Evolutionary conservation across 2,329 filamentous ascomycete species (phyloP).

Genomic region (Zasmidium angulare): DNA sequence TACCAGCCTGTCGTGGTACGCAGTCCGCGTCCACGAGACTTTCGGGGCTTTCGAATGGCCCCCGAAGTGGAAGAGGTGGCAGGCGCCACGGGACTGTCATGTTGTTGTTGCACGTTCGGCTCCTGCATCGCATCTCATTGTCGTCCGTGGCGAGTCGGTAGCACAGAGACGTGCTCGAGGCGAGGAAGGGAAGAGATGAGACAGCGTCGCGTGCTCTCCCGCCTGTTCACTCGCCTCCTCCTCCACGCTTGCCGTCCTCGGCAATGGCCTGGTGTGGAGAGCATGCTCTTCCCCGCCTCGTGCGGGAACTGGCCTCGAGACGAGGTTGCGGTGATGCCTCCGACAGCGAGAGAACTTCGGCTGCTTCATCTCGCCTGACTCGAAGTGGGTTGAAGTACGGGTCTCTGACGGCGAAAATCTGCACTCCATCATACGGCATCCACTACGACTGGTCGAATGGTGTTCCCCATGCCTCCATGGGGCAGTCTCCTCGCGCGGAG

Average conservation of each 20-base stretch:
- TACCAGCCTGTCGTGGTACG: constrained; percentile 25
- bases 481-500: background rate
- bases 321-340: background rate
- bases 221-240: background rate
- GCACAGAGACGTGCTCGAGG: background rate
- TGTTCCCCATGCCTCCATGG: background rate
- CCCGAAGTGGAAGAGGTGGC: background rate
- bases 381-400: background rate
- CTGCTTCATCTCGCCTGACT: background rate
- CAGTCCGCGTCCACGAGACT: constrained; percentile 32
- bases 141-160: constrained; percentile 5
- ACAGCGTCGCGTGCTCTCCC: background rate
- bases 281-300: too few species aligned
- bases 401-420: background rate
- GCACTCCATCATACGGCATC: background rate
- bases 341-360: background rate
- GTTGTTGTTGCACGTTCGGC: background rate
- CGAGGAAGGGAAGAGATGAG: background rate
- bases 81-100: too few species aligned
- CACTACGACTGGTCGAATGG: background rate
- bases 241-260: background rate
- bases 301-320: background rate
- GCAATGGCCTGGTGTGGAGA: background rate
- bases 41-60: constrained; percentile 28
- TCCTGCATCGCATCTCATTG: constrained; percentile 5